Base-by-base conservation (phyloP, 2,329 filamentous ascomycete species). In the Aureobasidium sp. region DNA sequence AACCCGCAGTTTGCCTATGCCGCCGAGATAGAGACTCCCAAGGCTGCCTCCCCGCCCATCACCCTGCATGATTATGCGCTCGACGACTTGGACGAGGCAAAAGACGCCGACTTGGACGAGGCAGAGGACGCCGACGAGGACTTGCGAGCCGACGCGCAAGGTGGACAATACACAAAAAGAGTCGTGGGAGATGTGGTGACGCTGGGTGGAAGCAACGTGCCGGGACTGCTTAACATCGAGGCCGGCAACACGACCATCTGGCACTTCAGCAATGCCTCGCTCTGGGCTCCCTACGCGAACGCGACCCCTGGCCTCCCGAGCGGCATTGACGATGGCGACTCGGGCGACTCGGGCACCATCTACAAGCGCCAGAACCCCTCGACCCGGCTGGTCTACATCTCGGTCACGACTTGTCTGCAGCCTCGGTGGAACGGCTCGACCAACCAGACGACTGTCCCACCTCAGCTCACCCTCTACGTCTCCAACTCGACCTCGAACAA, bases 401-500 rank as follows among this genome's bases (percentile, higher is more conserved):
- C 91, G 2, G 84, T 91, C 45, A 97, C 91, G 65, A 92, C 89
- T 0, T 99, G 94, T 73, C 74, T 83, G 27, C 90, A 95, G 67
- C 94, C 93, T 13, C 70, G 74, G 21, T 77, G 79, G 42, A 82
- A 81, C 42, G 75, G 74, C 9, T 76, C 76, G 1, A 74, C 76
- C 11, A 75, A 77, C 25, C 77, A 74, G 55, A 72, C 74, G 15
- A 69, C 65, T 11, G 67, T 66, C 15, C 71, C 76, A 1, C 82
- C 88, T 13, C 91, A 95, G 67, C 80, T 97, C 54, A 82, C 82
- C 13, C 75, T 97, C 10, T 95, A 88, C 68, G 78, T 96, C 50
- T 95, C 91, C 3, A 84, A 77, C 19, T 83, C 84, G 3, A 63
- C 58, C 19, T 61, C 68, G 2, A 88, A 91, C 67, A 79, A 82